These are phyloP conservation scores for Neurospora intermedia DNA, from an alignment of 495 filamentous ascomycete genomes.

Conservation along the genomic window DNA sequence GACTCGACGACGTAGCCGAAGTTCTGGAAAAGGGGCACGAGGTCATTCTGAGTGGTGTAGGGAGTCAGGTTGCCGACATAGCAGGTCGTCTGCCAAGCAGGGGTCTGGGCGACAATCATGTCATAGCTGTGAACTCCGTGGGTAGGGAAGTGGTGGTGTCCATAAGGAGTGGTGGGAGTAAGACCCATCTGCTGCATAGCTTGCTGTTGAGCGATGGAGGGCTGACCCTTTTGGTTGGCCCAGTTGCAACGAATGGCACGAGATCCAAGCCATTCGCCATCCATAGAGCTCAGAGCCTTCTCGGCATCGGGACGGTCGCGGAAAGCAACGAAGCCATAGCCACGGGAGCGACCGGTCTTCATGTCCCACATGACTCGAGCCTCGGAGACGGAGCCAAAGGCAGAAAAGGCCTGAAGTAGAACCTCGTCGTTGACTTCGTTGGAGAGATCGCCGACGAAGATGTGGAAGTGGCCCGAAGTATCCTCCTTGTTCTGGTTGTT, in stretches of 20 bases:
- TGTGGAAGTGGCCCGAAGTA: constrained; percentile 97
- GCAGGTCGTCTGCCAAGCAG: constrained; percentile 96
- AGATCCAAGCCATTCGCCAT: constrained; percentile 98
- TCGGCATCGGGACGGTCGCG: constrained; percentile 89
- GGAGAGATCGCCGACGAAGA: constrained; percentile 96
- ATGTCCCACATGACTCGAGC: constrained; percentile 99
- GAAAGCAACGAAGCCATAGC: constrained; percentile 98
- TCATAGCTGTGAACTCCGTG: constrained; percentile 96
- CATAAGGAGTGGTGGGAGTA: constrained; percentile 93
- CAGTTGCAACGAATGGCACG: constrained; percentile 99
- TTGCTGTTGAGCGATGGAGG: constrained; percentile 94
- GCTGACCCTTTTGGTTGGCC: constrained; percentile 99
- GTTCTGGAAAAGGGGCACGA: constrained; percentile 95
- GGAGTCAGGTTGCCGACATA: constrained; percentile 98
- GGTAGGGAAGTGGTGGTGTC: constrained; percentile 96
- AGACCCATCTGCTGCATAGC: constrained; percentile 97
- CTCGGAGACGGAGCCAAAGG: constrained; percentile 95
- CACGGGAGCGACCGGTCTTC: constrained; percentile 96
- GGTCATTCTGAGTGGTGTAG: constrained; percentile 91
- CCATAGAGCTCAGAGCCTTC: constrained; percentile 94
- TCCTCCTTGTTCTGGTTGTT: constrained; percentile 94
- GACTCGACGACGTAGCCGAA: constrained; percentile 97
- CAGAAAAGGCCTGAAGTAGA: constrained; percentile 87
- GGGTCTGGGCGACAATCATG: constrained; percentile 96
- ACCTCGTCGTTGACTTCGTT: constrained; percentile 99